A percentile compares a stretch with the other conserved stretches of the same genome.
Evolutionary conservation across 2,329 filamentous ascomycete genomes (phyloP).

Genomic region (Mycogone perniciosa): DNA sequence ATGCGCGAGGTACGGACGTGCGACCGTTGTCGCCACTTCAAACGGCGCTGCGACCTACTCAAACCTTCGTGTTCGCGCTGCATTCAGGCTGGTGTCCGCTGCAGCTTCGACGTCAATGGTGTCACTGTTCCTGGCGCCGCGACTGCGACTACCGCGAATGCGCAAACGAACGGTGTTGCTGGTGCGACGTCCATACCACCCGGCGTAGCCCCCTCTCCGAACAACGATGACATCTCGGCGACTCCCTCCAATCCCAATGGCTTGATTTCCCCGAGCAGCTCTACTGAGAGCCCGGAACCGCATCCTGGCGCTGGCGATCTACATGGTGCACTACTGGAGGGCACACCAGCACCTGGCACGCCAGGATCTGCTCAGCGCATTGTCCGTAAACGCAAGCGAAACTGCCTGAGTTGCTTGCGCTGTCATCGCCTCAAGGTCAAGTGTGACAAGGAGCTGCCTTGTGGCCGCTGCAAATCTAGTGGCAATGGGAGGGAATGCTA

Average conservation of each 20-base stretch:
- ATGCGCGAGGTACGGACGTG: constrained; percentile 32
- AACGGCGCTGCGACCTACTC: constrained; percentile 30
- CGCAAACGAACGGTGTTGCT: neutral
- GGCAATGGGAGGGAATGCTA: constrained; percentile 31
- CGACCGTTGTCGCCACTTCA: constrained; percentile 31
- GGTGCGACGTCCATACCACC: neutral
- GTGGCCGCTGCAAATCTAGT: constrained; percentile 28
- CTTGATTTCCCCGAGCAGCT: constrained; percentile 25
- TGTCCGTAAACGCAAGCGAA: constrained; percentile 30
- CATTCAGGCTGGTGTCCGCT: constrained; percentile 26
- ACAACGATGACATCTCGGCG: constrained; percentile 1
- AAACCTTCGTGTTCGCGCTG: constrained; percentile 31
- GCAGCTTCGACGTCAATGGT: constrained; percentile 24
- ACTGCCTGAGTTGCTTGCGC: constrained; percentile 30
- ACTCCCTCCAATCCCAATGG: constrained; percentile 14
- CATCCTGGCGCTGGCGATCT: constrained; percentile 11
- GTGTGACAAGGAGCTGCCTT: constrained; percentile 32
- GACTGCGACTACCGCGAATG: constrained; percentile 6
- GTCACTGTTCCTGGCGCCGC: constrained; percentile 15
- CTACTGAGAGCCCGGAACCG: constrained; percentile 24
- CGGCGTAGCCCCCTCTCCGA: constrained; percentile 1
- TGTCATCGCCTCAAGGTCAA: constrained; percentile 34
- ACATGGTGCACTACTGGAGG: constrained; percentile 4
- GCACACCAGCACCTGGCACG: neutral
- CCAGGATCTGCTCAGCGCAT: constrained; percentile 18